Base-by-base conservation (phyloP, 208 protist species). In the Crithidia bombi region DNA sequence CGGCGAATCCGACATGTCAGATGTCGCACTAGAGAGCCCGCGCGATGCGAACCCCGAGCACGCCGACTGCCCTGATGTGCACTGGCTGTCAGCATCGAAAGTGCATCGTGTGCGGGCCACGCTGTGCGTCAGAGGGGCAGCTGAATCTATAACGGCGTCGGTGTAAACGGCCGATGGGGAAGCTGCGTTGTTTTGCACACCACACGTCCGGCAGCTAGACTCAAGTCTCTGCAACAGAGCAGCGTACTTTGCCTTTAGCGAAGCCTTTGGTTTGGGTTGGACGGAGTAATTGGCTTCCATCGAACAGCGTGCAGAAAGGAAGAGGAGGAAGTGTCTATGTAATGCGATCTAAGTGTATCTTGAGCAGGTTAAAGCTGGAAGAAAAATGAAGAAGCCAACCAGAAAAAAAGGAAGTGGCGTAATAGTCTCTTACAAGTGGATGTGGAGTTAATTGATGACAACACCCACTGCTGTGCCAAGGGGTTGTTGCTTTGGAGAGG, bases 191-290 rank as follows among this genome's bases (percentile, higher is more conserved):
- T 43, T 15, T 28, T 19, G n/a, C 11, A n/a, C 14, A 17, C 23
- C 7, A 14, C 33, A 46, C 35, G 47, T 56, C 19, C 4, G 3
- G 33, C 61, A 66, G 46, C 61, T 66, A 0, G 33, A 54, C 23
- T 54, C 35, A 5, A 66, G 23, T 35, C 44, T 66, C 21, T 33
- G 61, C n/a, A 66, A 33, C 2, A 66, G 46, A 11, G 12, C 9
- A n/a, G 61, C 44, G 46, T 66, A 66, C 47, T 38, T 21, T 21
- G 19, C 43, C 1, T 23, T 14, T 6, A 5, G 30, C 9, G 43
- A 41, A 0, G 44, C 1, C 2, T 11, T 9, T 5, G 30, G 28
- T 11, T 26, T 39, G 43, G 3, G n/a, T 17, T 9, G 15, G 55
- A 21, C 5, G 25, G 11, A 51, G 43, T 26, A 32, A 36, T 10